Conservation (phyloP, 177 flowering plant genomes). For the Vitis hybrid region DNA sequence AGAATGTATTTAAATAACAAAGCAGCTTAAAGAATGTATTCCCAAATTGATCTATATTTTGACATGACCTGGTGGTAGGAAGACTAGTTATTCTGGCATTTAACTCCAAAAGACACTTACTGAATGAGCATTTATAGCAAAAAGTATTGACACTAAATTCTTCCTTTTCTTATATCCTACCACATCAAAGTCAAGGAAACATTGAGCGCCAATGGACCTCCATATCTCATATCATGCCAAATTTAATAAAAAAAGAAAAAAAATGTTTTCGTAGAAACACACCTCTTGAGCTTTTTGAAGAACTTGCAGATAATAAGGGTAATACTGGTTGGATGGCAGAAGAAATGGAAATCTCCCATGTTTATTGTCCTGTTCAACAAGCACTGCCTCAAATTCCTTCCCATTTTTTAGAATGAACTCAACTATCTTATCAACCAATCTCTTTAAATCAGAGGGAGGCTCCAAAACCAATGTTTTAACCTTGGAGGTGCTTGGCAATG, state of each 20-base stretch:
- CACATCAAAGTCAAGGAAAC: too few species aligned
- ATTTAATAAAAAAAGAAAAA: background rate
- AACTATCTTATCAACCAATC: conserved; percentile 68
- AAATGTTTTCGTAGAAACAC: conserved; percentile 1
- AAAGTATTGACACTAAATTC: too few species aligned
- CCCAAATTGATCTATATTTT: too few species aligned
- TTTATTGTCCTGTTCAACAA: conserved; percentile 69
- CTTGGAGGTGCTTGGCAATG: conserved; percentile 25
- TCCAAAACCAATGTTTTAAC: conserved; percentile 56
- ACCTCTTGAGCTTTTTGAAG: conserved; percentile 81
- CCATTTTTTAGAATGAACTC: conserved; percentile 84
- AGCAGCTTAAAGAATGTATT: too few species aligned
- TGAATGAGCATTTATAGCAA: too few species aligned
- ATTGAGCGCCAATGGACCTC: background rate
- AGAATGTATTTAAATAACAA: too few species aligned
- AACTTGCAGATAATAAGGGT: conserved; percentile 69
- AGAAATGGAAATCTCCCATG: conserved; percentile 84
- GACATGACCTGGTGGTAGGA: too few species aligned
- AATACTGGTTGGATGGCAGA: conserved; percentile 63
- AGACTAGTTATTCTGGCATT: too few species aligned
- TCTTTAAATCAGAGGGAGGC: conserved; percentile 78
- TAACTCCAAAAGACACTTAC: too few species aligned
- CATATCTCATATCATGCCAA: background rate
- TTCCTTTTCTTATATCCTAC: too few species aligned
- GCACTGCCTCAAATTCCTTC: conserved; percentile 74